Percentiles rank a stretch among this genome's conserved stretches.
These are phyloP conservation scores for Zygosaccharomyces sapae DNA, from an alignment of 1,139 yeast species.

Conservation along the genomic window DNA sequence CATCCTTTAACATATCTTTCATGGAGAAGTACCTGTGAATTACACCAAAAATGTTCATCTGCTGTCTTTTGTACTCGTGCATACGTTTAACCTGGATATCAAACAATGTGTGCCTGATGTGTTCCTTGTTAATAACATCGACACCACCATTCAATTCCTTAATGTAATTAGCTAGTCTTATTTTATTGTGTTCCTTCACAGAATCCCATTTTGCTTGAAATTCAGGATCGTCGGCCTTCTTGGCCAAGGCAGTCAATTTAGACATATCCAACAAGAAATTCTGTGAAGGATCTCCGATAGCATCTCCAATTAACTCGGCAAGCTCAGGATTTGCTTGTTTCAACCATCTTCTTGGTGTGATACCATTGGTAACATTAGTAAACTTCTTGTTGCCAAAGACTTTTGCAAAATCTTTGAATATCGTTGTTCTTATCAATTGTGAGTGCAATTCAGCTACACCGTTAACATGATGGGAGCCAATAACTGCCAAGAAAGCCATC, in stretches of 20 bases:
- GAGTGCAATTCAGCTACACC: conserved; percentile 97
- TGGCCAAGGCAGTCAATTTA: conserved; percentile 61
- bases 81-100: conserved; percentile 94
- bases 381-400: conserved; percentile 79
- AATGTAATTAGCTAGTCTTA: conserved; percentile 61
- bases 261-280: conserved; percentile 67
- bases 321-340: conserved; percentile 86
- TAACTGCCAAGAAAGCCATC: conserved; percentile 88
- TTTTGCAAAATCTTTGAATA: conserved; percentile 83
- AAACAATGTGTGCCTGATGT: conserved; percentile 61
- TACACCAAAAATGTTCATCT: conserved; percentile 83
- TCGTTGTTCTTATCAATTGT: conserved; percentile 81
- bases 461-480: conserved; percentile 89
- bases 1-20: conserved; percentile 61
- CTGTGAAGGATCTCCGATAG: conserved; percentile 56
- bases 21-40: conserved; percentile 76
- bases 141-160: conserved; percentile 58
- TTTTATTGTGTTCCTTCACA: conserved; percentile 69
- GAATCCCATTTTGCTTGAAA: conserved; percentile 70
- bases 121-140: conserved; percentile 51
- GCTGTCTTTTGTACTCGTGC: conserved; percentile 95
- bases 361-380: conserved; percentile 90
- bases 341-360: conserved; percentile 96
- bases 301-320: conserved; percentile 65
- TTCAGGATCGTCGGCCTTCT: conserved; percentile 60